Conservation (phyloP, 2,329 filamentous ascomycete species). For the Aureobasidium mangrovei region DNA sequence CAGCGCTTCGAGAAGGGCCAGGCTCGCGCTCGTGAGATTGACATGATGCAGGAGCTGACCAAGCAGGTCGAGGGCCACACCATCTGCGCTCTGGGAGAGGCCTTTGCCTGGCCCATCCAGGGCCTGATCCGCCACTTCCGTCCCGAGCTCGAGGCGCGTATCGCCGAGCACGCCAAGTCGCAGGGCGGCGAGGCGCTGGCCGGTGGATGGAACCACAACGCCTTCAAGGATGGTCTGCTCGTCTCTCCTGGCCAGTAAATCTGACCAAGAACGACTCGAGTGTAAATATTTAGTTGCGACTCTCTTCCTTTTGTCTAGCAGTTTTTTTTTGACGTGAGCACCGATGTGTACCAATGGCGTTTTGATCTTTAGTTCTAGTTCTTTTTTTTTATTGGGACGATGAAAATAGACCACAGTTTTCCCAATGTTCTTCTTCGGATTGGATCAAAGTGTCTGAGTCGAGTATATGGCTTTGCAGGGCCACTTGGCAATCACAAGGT, state of each 20-base stretch:
- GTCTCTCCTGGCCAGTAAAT: slow-evolving; percentile 80
- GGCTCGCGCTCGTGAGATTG: slow-evolving; percentile 84
- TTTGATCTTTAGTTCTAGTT: not conserved
- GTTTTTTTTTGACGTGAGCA: not conserved
- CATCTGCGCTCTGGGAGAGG: slow-evolving; percentile 94
- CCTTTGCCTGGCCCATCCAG: slow-evolving; percentile 97
- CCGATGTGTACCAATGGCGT: slow-evolving; percentile 10
- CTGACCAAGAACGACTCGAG: not conserved
- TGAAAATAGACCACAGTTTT: not conserved
- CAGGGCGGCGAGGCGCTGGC: slow-evolving; percentile 66
- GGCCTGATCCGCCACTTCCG: slow-evolving; percentile 97
- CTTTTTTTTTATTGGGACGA: slow-evolving; percentile 2
- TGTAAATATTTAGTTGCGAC: slow-evolving; percentile 7
- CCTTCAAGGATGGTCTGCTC: slow-evolving; percentile 69
- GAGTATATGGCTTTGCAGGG: no score
- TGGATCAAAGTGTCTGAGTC: not conserved
- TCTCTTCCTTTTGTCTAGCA: not conserved
- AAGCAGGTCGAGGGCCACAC: slow-evolving; percentile 99
- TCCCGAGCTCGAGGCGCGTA: slow-evolving; percentile 86
- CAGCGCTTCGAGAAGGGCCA: slow-evolving; percentile 85
- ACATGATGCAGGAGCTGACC: slow-evolving; percentile 98
- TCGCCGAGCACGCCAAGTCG: slow-evolving; percentile 68
- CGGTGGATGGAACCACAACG: slow-evolving; percentile 77
- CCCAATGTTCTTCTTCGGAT: not conserved
- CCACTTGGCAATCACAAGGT: no score